These are phyloP conservation scores for Candida namnaoensis DNA, from an alignment of 805 yeast genomes.

Conservation along the genomic window DNA sequence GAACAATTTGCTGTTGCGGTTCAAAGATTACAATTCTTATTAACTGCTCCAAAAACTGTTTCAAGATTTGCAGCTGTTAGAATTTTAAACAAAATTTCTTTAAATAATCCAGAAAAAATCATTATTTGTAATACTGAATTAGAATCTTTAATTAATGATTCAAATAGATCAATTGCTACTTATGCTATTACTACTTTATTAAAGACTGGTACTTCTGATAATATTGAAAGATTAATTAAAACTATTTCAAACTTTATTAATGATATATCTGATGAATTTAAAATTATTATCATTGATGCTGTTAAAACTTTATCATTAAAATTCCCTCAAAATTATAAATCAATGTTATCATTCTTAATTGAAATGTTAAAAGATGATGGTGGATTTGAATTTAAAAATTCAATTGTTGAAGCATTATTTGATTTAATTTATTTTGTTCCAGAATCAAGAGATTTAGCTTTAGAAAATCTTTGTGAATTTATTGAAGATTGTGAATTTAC, in stretches of 20 bases:
- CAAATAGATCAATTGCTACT: conserved; percentile 88
- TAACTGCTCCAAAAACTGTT: conserved; percentile 83
- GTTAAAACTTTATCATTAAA: conserved; percentile 85
- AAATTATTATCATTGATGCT: conserved; percentile 90
- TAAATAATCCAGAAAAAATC: conserved; percentile 70
- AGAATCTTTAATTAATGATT: conserved; percentile 78
- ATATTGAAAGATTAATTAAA: conserved; percentile 80
- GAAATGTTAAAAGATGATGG: conserved; percentile 89
- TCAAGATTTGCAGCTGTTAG: conserved; percentile 92
- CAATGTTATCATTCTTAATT: conserved; percentile 73
- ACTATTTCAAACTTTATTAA: conserved; percentile 84
- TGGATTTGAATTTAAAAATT: conserved; percentile 73
- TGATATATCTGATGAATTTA: conserved; percentile 94
- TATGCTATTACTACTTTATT: conserved; percentile 94
- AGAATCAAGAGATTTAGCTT: conserved; percentile 69
- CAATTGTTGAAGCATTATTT: conserved; percentile 86
- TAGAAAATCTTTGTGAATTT: conserved; percentile 88
- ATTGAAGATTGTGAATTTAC: conserved; percentile 98
- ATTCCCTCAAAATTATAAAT: conserved; percentile 84
- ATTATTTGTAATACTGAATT: conserved; percentile 77
- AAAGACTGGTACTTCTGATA: conserved; percentile 88
- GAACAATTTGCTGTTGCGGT: conserved; percentile 68
- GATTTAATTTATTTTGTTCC: conserved; percentile 87
- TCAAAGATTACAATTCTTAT: conserved; percentile 61
- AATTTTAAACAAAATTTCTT: conserved; percentile 76